These are phyloP conservation scores for Malus orientalis DNA, from an alignment of 306 rosid genomes.

Conservation along the genomic window DNA sequence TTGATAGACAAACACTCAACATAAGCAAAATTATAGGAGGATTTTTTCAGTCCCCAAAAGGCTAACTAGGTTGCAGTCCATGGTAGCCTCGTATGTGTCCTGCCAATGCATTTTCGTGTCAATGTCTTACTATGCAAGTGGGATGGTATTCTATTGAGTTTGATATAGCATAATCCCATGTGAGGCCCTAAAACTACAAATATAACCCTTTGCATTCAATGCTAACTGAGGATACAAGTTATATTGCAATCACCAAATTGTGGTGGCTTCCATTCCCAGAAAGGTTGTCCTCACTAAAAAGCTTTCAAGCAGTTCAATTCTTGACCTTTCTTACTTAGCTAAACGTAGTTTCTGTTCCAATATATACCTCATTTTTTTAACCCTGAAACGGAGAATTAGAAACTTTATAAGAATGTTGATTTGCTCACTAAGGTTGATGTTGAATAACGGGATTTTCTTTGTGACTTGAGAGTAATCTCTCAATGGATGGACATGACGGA, in stretches of 20 bases:
- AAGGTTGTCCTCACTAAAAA: not conserved
- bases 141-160: not conserved
- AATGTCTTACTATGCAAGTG: not conserved
- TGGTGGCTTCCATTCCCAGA: not conserved
- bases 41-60: not conserved
- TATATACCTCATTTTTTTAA: not conserved
- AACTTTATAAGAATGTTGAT: not conserved
- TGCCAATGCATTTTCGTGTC: not conserved
- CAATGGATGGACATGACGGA: not conserved
- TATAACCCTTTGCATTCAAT: not conserved
- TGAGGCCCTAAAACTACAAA: not conserved
- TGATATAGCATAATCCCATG: not conserved
- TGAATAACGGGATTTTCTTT: not conserved
- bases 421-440: not conserved
- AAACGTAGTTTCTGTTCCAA: not conserved
- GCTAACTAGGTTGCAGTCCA: not conserved
- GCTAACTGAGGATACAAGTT: not conserved
- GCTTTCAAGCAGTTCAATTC: not conserved
- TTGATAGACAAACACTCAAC: not conserved
- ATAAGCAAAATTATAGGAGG: not conserved
- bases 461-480: not conserved
- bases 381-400: not conserved
- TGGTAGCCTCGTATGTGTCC: not conserved
- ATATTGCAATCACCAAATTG: not conserved
- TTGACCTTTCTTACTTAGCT: not conserved